Evolutionary conservation across 2,329 filamentous ascomycete genomes (phyloP).

Genomic region (Lasiodiplodia sp.): DNA sequence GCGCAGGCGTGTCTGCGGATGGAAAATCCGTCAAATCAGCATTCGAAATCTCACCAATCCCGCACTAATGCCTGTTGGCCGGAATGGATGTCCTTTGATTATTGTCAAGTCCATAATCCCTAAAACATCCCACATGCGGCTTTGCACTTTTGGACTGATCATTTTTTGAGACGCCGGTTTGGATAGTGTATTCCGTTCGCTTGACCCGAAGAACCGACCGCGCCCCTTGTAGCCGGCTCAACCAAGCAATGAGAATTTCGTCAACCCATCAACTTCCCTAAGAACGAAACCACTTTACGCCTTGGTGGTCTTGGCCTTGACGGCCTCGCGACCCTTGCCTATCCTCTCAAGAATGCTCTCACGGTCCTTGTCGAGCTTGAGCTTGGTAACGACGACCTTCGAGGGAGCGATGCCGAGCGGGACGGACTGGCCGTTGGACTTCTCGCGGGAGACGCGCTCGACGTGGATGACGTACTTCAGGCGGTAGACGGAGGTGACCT

Average conservation of each 20-base stretch:
- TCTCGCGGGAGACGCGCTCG: conserved; percentile 96
- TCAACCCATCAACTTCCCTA: conserved; percentile 42
- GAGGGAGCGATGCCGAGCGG: conserved; percentile 93
- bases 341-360: conserved; percentile 88
- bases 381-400: conserved; percentile 98
- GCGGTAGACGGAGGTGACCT: conserved; percentile 86
- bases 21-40: conserved; percentile 5
- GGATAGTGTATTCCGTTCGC: conserved; percentile 49
- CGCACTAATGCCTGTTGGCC: not conserved
- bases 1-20: not conserved
- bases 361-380: conserved; percentile 96
- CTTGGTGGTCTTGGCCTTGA: conserved; percentile 68
- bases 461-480: conserved; percentile 94
- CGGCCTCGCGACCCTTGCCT: conserved; percentile 78
- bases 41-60: conserved; percentile 3
- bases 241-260: conserved; percentile 47
- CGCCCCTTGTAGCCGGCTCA: conserved; percentile 40
- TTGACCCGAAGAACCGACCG: conserved; percentile 43
- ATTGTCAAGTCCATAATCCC: conserved; percentile 42
- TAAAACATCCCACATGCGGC: conserved; percentile 46
- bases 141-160: conserved; percentile 39
- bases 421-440: conserved; percentile 95
- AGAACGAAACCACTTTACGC: conserved; percentile 51
- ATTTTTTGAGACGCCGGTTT: conserved; percentile 39
- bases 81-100: conserved; percentile 30